phyloP scores from a whole-genome alignment of 148 eudicot genomes.

The Cornus florida region DNA sequence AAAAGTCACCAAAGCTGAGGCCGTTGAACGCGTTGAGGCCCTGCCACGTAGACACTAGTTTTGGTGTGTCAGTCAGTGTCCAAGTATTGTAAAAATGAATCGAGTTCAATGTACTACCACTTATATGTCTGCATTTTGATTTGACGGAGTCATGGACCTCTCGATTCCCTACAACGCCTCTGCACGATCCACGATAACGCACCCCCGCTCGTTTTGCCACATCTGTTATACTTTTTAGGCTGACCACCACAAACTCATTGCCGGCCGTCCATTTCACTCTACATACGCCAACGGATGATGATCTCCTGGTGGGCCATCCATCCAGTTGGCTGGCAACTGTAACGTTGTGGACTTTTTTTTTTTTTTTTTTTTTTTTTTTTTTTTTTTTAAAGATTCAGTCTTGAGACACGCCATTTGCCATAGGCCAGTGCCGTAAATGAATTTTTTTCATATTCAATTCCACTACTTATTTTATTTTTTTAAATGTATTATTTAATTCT shows the following conservation, averaged over 20 bases:
- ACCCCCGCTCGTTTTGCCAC: not conserved
- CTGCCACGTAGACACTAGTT: not conserved
- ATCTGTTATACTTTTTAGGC: not conserved
- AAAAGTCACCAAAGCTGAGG: not conserved
- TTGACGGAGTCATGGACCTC: not conserved
- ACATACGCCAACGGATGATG: not conserved
- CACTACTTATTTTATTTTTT: no score
- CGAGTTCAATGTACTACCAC: no score
- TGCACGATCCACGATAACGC: not conserved
- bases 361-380: no score
- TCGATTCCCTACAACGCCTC: not conserved
- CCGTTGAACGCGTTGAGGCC: not conserved
- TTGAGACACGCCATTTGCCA: no score
- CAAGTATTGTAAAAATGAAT: no score
- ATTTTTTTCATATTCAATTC: no score
- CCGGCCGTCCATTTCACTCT: not conserved
- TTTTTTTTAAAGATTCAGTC: no score
- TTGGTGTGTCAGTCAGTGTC: not conserved
- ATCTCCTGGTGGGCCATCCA: not conserved
- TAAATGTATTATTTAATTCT: no score
- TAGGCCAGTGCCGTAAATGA: no score
- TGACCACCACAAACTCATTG: not conserved
- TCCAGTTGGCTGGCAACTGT: not conserved
- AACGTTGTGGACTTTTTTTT: no score
- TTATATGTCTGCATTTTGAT: no score